Conservation (phyloP, 169 alveolate species). For the Ichthyophthirius multifiliis region DNA sequence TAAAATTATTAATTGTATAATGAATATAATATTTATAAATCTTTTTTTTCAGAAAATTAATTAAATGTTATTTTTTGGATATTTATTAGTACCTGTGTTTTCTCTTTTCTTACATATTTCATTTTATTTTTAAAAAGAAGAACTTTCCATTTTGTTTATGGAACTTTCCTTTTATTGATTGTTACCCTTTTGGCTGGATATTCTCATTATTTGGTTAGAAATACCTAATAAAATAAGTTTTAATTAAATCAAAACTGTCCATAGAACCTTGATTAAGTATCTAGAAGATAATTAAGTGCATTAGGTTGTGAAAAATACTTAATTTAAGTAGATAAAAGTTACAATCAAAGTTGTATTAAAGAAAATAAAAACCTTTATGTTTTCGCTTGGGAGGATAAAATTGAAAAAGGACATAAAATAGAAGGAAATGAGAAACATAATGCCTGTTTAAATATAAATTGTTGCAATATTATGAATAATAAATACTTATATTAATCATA, state of each 20-base stretch:
- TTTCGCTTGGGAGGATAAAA: not conserved
- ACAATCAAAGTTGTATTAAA: not conserved
- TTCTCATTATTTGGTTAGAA: not conserved
- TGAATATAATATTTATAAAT: not conserved
- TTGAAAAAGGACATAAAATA: not conserved
- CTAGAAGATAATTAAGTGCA: not conserved
- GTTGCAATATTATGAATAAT: not conserved
- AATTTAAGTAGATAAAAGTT: not conserved
- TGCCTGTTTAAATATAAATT: not conserved
- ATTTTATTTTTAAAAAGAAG: not conserved
- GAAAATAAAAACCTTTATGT: not conserved
- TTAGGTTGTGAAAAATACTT: not conserved
- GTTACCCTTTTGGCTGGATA: not conserved
- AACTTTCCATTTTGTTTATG: not conserved
- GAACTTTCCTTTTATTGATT: not conserved
- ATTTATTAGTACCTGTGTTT: not conserved
- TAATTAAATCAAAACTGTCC: not conserved
- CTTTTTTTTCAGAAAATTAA: not conserved
- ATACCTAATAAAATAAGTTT: not conserved
- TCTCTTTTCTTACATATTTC: not conserved
- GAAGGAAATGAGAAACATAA: not conserved
- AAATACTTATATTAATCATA: not conserved
- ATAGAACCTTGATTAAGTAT: not conserved
- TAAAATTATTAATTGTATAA: not conserved
- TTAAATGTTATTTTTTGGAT: not conserved